Base-by-base conservation (phyloP, 805 yeast genomes). In the Metschnikowia noctiluminum region DNA sequence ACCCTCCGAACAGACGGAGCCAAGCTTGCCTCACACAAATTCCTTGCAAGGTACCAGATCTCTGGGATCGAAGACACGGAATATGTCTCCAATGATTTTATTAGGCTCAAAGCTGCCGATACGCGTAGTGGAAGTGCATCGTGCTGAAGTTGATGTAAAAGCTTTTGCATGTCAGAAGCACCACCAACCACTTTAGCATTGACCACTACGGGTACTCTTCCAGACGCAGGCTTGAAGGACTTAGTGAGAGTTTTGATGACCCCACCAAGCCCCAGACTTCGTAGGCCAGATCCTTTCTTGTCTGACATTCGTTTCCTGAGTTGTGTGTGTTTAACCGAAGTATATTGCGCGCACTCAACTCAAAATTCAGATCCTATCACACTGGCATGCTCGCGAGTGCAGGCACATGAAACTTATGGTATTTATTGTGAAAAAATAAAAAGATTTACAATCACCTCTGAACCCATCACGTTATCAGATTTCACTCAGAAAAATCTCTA, bases 1-100 rank as follows among this genome's bases (percentile, higher is more conserved):
- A 78, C 76, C 31, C 76, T 65, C 49, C 77, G 53, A 14, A 64
- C 59, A 16, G 57, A 47, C 3, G 66, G 49, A 35, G 60, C 62
- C 6, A 56, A 48, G 14, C 65, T 69, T 1, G 62, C 48, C 7
- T 69, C 68, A 43, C 87, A 72, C 62, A 84, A 64, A 43, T 76
- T 79, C 50, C 78, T 69, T 0, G 85, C 84, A 44, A 82, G 66
- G 62, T 84, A 81, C 96, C 96, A 89, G 1, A 88, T 73, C 52
- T 86, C 90, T 0, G 88, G 82, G 4, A 87, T 73, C 2, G 85
- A 77, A 0, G 84, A 73, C 2, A 82, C 74, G 3, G 83, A 70
- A 43, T 74, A 75, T 42, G 74, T 77, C 21, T 75, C 75, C 2
- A 88, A 63, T 3, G 80, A 70, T 2, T 73, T 73, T 7, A 78